Base-by-base conservation (phyloP, 2,329 filamentous ascomycete genomes). In the Phoma sp. region DNA sequence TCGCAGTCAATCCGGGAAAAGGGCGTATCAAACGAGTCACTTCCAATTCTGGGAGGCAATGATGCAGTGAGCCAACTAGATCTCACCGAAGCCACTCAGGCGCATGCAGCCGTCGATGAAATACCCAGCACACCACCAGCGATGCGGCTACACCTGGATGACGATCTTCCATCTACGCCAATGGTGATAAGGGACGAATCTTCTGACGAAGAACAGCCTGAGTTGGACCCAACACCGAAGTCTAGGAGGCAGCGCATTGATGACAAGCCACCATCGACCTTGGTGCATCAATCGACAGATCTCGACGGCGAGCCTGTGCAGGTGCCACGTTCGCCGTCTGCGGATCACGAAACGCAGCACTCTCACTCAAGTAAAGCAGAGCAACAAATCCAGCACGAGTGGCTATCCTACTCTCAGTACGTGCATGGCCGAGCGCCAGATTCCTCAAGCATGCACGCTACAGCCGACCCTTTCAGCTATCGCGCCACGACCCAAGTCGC, bases 331-430 rank as follows among this genome's bases (percentile, higher is more conserved):
- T 71, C 68, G 1, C 65, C 65, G 4, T 50, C 59, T 3, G 44
- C 48, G 3, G 61, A 64, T 4, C 55, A 43, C 30, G 68, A 66
- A 22, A 62, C 64, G 7, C 66, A 68, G 47, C 52, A 62, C 9
- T 73, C 71, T 0, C 62, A 70, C 25, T 69, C 68, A 5, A 72
- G 63, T 49, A 67, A 62, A 61, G 71, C 70, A 36, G 70, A 74
- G 40, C 61, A 67, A 14, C 70, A 72, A 40, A 62, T 72, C 13
- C 70, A 70, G 22, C 57, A 52, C 22, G 69, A 73, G 51, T 70
- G 65, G 62, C 51, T 64, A 4, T 65, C 66, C 0, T 72, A 72
- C 57, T 71, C 71, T 2, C 71, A 74, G 49, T 72, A 68, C 29
- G 48, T 58, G 7, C 58, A 60, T n/a, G 39, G 32, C 9, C 51